Base-by-base conservation (phyloP, 306 rosid species). In the Benincasa hispida region DNA sequence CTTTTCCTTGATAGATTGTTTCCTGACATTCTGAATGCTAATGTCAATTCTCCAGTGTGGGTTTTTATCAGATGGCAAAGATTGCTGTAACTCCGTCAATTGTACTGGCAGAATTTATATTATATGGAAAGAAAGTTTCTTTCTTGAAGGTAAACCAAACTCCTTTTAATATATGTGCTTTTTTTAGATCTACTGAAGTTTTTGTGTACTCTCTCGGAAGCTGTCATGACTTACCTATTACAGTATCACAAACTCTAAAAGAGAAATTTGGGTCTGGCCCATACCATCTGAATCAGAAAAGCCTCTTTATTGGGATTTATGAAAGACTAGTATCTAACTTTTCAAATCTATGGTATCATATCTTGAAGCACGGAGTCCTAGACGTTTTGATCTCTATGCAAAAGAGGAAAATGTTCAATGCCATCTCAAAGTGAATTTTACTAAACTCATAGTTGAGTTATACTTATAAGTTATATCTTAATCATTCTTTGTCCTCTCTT, bases 11-110 rank as follows among this genome's bases (percentile, higher is more conserved):
- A 62, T 21, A 5, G 77, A 18, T 74, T 57, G 45, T 74, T 45
- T 76, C 37, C n/a, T 50, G 35, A 45, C 50, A 78, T 58, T 25
- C 85, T 63, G 62, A 83, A 17, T 70, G 30, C 84, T 83, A 67
- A 76, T 80, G 21, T 76, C 84, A 8, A 79, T 51, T 84, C 81
- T 86, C 65, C 96, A 90, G 98, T 84, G 87, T 92, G 82, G 96
- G 98, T 39, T 90, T 92, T 77, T 92, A 90, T 87, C 96, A 92
- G 90, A 92, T 92, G 96, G 89, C 98, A 75, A 92, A 92, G 86
- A 92, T 92, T 60, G 92, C 94, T 5, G 92, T 92, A 65, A 89
- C 96, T 3, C 94, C 92, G 4, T 87, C 98, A 51, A 92, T 90
- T 84, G 92, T 89, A 80, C 79, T 89, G 47, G 96, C 92, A 61